A percentile compares a stretch with the other conserved stretches of the same genome.
phyloP scores from a whole-genome alignment of 805 yeast genomes.

The Metschnikowia baotianmanensis region DNA sequence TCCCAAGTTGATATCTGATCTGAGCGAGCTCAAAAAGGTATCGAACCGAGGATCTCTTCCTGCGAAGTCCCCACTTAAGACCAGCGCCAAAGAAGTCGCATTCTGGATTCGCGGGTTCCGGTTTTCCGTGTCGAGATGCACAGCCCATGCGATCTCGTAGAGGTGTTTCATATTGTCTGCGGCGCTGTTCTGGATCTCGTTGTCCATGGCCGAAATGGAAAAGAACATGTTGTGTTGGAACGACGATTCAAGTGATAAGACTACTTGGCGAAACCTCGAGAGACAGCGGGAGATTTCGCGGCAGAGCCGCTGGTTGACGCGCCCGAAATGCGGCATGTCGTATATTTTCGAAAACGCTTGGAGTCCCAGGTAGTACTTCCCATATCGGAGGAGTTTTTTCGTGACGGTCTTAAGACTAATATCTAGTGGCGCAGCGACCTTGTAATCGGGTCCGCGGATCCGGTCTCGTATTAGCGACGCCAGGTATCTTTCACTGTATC shows the following conservation, averaged over 20 bases:
- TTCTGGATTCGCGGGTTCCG: conserved; percentile 23
- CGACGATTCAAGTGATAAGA: conserved; percentile 51
- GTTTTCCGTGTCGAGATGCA: conserved; percentile 48
- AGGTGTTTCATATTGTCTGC: conserved; percentile 47
- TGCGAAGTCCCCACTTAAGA: conserved; percentile 9
- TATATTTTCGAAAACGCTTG: conserved; percentile 59
- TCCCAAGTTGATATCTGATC: conserved; percentile 44
- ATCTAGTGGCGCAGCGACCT: conserved; percentile 69
- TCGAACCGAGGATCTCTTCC: conserved; percentile 25
- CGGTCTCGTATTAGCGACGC: conserved; percentile 39
- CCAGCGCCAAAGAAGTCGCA: conserved; percentile 16
- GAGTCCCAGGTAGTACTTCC: conserved; percentile 61
- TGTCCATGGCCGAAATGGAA: conserved; percentile 58
- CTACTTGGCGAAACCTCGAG: conserved; percentile 25
- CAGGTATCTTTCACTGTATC: conserved; percentile 62
- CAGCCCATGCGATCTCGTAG: conserved; percentile 52
- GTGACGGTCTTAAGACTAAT: conserved; percentile 70
- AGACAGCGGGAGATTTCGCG: conserved; percentile 44
- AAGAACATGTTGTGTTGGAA: conserved; percentile 49
- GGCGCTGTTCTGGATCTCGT: conserved; percentile 26
- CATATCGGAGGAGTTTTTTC: conserved; percentile 56
- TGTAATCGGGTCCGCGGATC: conserved; percentile 71
- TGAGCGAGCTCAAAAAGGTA: conserved; percentile 36
- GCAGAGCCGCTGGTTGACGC: conserved; percentile 71
- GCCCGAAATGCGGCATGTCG: conserved; percentile 57